Evolutionary conservation across 495 filamentous ascomycete species (phyloP), one percentile per base, ranked within the genome.

Genomic region (Rusavskia elegans): DNA sequence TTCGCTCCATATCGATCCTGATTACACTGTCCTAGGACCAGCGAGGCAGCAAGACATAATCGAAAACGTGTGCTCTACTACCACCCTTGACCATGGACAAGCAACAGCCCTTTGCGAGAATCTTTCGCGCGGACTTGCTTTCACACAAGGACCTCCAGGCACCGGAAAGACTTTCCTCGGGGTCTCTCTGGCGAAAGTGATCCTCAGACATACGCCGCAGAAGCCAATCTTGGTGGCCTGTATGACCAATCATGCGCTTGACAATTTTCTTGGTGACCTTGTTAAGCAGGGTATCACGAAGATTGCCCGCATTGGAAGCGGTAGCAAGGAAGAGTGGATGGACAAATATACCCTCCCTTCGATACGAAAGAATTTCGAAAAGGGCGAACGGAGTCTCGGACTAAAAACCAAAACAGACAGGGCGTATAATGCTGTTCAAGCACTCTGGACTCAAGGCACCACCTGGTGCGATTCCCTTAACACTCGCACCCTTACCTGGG

Each of bases 121-220:
- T 11, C 64, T 89, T 1, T 70, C 64, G 3, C 66, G 72, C 3
- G 69, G 66, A 7, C 51, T 85, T 13, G 76, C 78, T 4, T 64
- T 85, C 1, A 81, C 84, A 27, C 84, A 88, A 66, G 85, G 85
- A 0, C 85, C 84, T 0, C 85, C 85, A 0, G 85, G 85, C 3
- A 87, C 83, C 0, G 85, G 85, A 14, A 20, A 44, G 16, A 19
- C 23, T 25, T 61, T 55, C 38, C 55, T 65, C 7, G 66, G 64
- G 4, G 54, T 68, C 7, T 53, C 70, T 52, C 50, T 78, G 19
- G 72, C 81, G 16, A 75, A 78, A 52, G 70, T 75, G 2, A 60
- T 88, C 8, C 63, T 88, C 5, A 48, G 39, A 0, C 50, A 55
- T n/a, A 65, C 67, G 1, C 52, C 63, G 0, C 65, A 80, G 6